Evolutionary conservation across 306 rosid genomes (phyloP).

Genomic region (Gastrolobium bilobum): DNA sequence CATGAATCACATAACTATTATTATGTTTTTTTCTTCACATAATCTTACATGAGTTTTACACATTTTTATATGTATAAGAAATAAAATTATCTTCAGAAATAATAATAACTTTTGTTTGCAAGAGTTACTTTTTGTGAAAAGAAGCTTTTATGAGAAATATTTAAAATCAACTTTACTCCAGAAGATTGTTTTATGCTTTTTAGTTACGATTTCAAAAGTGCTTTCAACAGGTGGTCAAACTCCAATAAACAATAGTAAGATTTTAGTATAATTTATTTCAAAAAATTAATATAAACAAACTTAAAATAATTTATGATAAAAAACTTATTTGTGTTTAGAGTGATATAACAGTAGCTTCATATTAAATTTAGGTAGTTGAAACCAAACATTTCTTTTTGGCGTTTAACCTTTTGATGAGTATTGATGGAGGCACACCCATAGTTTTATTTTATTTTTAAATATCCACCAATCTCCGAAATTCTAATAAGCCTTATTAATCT

Average conservation of each 20-base stretch:
- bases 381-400: not conserved
- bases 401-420: not conserved
- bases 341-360: not conserved
- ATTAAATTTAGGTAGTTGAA: not conserved
- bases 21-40: no score
- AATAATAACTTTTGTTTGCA: conserved; percentile 15
- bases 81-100: no score
- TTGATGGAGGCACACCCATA: not conserved
- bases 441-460: no score
- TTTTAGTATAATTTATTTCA: no score
- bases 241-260: not conserved
- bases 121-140: not conserved
- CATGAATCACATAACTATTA: no score
- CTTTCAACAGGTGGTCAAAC: not conserved
- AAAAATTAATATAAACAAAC: no score
- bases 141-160: conserved; percentile 12
- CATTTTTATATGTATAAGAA: not conserved
- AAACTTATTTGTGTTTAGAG: no score
- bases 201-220: not conserved
- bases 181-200: conserved; percentile 3
- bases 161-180: conserved; percentile 16
- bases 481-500: no score
- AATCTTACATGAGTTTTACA: not conserved
- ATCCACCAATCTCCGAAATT: no score
- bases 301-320: no score